Evolutionary conservation across 495 filamentous ascomycete genomes (phyloP).

Genomic region (Immersiella caudata): DNA sequence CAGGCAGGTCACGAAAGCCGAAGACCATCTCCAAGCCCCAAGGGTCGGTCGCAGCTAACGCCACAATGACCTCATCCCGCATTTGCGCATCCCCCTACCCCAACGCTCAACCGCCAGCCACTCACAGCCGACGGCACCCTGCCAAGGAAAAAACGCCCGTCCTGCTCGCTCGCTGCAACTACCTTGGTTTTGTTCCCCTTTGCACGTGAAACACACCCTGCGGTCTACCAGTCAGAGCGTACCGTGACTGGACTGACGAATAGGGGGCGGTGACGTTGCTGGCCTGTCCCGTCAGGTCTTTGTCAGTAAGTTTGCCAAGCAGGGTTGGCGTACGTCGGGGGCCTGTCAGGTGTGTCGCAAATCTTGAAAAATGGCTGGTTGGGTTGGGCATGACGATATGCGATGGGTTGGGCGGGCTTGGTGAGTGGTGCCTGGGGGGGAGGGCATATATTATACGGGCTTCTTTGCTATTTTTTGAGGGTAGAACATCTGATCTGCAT

Average conservation of each 20-base stretch:
- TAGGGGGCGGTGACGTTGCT: background rate
- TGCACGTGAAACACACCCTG: background rate
- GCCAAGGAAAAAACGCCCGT: background rate
- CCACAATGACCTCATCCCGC: conserved; percentile 9
- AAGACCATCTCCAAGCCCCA: background rate
- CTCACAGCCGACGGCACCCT: background rate
- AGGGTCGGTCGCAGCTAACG: background rate
- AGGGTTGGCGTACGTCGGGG: background rate
- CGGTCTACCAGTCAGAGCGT: background rate
- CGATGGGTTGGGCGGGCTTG: background rate
- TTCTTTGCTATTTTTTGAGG: background rate
- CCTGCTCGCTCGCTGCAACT: background rate
- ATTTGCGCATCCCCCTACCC: background rate
- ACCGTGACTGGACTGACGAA: background rate
- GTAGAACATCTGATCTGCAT: background rate
- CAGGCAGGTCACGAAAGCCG: no score
- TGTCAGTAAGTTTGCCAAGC: background rate
- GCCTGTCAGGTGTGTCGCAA: background rate
- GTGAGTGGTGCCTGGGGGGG: background rate
- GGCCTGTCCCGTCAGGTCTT: no score
- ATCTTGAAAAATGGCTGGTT: background rate
- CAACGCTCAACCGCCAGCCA: background rate
- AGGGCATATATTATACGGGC: background rate
- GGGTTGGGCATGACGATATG: background rate
- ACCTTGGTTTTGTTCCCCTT: background rate